phyloP scores from a whole-genome alignment of 495 filamentous ascomycete species.

The Talaromyces trachyspermus region DNA sequence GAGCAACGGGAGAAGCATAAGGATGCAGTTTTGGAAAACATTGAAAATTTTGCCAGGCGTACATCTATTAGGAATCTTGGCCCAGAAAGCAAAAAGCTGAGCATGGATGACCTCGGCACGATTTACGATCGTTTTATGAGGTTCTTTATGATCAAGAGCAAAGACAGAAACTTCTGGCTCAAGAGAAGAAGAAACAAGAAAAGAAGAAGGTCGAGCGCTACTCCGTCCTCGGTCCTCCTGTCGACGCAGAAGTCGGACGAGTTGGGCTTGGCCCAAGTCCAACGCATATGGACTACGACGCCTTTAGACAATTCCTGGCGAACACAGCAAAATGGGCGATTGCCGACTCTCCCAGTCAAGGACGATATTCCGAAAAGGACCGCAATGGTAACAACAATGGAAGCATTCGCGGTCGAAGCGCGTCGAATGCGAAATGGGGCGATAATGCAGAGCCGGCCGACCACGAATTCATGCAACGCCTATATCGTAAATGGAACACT shows the following conservation, averaged over 20 bases:
- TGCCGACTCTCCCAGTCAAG: conserved; percentile 62
- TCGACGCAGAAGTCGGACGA: conserved; percentile 52
- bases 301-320: conserved; percentile 87
- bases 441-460: conserved; percentile 76
- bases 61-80: conserved; percentile 94
- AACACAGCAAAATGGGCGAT: conserved; percentile 86
- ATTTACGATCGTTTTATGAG: conserved; percentile 91
- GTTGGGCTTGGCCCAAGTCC: conserved; percentile 83
- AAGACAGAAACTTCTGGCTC: conserved; percentile 66
- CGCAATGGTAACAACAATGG: conserved; percentile 20
- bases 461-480: conserved; percentile 87
- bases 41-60: conserved; percentile 94
- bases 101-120: conserved; percentile 73
- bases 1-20: conserved; percentile 90
- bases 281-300: conserved; percentile 92
- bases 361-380: conserved; percentile 48
- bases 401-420: conserved; percentile 39
- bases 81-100: conserved; percentile 86
- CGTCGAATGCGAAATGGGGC: conserved; percentile 63
- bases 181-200: conserved; percentile 55
- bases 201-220: conserved; percentile 47
- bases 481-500: conserved; percentile 83
- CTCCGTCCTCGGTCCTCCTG: conserved; percentile 33
- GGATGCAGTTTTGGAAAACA: conserved; percentile 82
- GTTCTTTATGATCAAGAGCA: conserved; percentile 87